Evolutionary conservation across 1,284 basidiomycete genomes (phyloP).

Genomic region (Microbotryum intermedium): DNA sequence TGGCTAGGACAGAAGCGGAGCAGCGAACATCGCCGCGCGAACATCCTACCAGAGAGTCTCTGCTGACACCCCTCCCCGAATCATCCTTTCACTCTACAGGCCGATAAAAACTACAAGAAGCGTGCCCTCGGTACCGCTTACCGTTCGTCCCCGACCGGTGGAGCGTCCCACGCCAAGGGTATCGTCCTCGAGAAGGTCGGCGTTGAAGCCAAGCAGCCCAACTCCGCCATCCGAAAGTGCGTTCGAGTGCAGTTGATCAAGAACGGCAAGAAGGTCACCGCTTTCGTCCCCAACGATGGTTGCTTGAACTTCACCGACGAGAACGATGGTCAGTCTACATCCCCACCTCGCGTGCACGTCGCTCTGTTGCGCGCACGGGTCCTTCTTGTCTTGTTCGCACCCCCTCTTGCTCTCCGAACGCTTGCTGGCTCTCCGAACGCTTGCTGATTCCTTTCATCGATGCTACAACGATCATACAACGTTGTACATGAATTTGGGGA

Average conservation of each 20-base stretch:
- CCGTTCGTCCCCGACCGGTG: constrained; percentile 99
- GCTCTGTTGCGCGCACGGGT: background rate
- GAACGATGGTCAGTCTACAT: constrained; percentile 61
- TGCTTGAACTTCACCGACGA: constrained; percentile 86
- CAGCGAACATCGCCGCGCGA: background rate
- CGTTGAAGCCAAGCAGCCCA: constrained; percentile 88
- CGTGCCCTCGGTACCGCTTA: constrained; percentile 98
- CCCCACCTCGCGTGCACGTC: background rate
- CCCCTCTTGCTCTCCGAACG: background rate
- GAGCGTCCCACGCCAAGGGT: constrained; percentile 98
- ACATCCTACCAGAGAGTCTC: background rate
- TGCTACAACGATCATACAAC: background rate
- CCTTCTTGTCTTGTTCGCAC: background rate
- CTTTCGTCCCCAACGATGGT: constrained; percentile 68
- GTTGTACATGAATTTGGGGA: background rate
- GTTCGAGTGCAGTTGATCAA: constrained; percentile 99
- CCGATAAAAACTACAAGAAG: constrained; percentile 99
- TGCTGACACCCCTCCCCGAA: background rate
- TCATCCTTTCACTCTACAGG: constrained; percentile 46
- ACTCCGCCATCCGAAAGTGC: constrained; percentile 99
- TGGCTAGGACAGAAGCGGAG: background rate
- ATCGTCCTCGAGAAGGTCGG: constrained; percentile 96
- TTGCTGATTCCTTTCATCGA: too few species aligned
- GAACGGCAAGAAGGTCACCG: constrained; percentile 86
- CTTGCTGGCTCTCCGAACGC: background rate